Evolutionary conservation across 2,329 filamentous ascomycete genomes (phyloP), one percentile per base, ranked within the genome.

Genomic region (Fusarium transvaalense): DNA sequence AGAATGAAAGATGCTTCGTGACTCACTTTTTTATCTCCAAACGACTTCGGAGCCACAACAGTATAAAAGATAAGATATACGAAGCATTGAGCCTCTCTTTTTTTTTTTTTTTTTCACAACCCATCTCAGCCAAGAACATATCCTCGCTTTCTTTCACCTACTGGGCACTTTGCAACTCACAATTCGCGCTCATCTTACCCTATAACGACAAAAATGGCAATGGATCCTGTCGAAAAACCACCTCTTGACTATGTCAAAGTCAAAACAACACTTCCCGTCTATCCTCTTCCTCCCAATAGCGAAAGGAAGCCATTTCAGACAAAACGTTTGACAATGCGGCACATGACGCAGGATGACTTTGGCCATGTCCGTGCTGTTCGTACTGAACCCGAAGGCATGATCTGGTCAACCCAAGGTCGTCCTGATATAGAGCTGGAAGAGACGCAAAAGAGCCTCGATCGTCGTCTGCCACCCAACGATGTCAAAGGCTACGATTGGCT

Each of bases 321-420:
- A 5, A 76, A 83, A 50, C 84, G 88, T 9, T 81, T 92, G 21
- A 72, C 86, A 27, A 76, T 91, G 52, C 81, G 88, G 17, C 84
- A 85, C 3, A 76, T 86, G 38, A 71, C 72, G 2, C 75, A 81
- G 19, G 78, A 82, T 4, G 88, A 92, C 75, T 78, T 86, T 3
- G 76, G 79, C 2, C 83, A 79, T 9, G 63, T 89, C 17, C 79
- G 87, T 65, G 77, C 77, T 23, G 79, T 92, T 54, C 86, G 89
- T 25, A 81, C 80, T 15, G 82, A 89, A 73, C 82, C 83, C 6
- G 87, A 89, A 68, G 86, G 89, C 46, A 92, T 92, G 90, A 76
- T 76, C 56, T 89, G 84, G 82, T 89, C 88, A 54, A 55, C 64
- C 5, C 67, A 73, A 66, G 83, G 82, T 59, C 57, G 69, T 10